Conservation (phyloP, 176 grass and related monocot species). For the Alopecurus myosuroides region DNA sequence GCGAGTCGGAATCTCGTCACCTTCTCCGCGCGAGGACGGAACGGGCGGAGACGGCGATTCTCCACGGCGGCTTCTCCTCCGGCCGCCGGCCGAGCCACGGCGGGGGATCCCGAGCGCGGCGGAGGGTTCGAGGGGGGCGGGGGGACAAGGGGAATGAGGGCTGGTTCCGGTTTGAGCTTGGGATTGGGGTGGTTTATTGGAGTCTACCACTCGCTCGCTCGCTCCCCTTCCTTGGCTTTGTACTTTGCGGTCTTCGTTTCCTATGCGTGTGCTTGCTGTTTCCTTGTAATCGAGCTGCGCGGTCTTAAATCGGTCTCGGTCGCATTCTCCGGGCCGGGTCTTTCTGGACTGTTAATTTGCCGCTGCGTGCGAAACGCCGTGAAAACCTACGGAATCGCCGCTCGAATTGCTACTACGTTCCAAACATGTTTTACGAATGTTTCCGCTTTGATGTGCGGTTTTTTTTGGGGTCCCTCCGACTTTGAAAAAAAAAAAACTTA, state of each 20-base stretch:
- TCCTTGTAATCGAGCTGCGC: not conserved
- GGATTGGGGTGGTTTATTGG: not conserved
- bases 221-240: not conserved
- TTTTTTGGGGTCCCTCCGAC: not conserved
- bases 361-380: not conserved
- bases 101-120: not conserved
- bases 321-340: not conserved
- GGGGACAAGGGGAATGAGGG: not conserved
- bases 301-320: not conserved
- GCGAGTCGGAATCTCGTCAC: conserved; percentile 4
- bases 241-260: conserved; percentile 13
- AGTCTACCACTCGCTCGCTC: not conserved
- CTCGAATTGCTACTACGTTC: not conserved
- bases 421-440: not conserved
- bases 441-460: not conserved
- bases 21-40: not conserved
- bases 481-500: too few species aligned
- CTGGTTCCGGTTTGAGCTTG: not conserved
- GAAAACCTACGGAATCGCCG: not conserved
- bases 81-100: not conserved
- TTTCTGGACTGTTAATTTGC: not conserved
- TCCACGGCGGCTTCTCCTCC: not conserved
- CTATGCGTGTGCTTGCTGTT: not conserved
- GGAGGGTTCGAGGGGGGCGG: conserved; percentile 10
- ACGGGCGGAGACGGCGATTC: not conserved